phyloP scores from a whole-genome alignment of 2,329 filamentous ascomycete genomes.

The Venturiaceae sp. region DNA sequence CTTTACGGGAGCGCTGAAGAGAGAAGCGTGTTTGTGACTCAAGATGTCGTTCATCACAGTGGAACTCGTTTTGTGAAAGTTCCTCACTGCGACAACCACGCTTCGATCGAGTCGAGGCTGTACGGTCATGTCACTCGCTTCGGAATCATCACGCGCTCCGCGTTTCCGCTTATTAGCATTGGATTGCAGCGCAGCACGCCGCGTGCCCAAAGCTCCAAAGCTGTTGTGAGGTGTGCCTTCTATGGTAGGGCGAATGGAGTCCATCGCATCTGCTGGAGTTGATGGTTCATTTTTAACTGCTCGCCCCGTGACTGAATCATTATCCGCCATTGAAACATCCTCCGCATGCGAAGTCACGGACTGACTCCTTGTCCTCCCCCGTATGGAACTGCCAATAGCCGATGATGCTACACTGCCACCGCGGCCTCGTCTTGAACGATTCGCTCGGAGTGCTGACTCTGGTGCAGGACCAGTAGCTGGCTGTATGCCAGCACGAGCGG shows the following conservation, averaged over 20 bases:
- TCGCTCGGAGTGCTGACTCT: conserved; percentile 11
- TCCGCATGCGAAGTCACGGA: conserved; percentile 37
- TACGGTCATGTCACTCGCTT: conserved; percentile 13
- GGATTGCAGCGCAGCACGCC: conserved; percentile 21
- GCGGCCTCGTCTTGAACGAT: conserved; percentile 13
- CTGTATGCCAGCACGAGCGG: conserved; percentile 21
- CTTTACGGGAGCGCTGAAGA: conserved; percentile 39
- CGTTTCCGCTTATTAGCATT: conserved; percentile 32
- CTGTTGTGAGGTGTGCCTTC: conserved; percentile 14
- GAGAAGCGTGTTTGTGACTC: conserved; percentile 40
- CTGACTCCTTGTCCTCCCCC: conserved; percentile 36
- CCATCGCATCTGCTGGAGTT: conserved; percentile 27
- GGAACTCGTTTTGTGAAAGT: conserved; percentile 37
- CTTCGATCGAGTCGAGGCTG: conserved; percentile 12
- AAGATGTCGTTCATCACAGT: conserved; percentile 42
- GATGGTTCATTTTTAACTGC: conserved; percentile 38
- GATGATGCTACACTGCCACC: conserved; percentile 36
- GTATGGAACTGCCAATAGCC: conserved; percentile 31
- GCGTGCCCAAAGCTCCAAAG: conserved; percentile 14
- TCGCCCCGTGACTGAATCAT: conserved; percentile 26
- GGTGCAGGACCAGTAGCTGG: conserved; percentile 6
- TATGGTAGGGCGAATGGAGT: conserved; percentile 14
- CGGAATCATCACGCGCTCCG: conserved; percentile 13
- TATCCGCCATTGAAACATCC: conserved; percentile 25
- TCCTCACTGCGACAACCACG: conserved; percentile 33